Base-by-base conservation (phyloP, 768 basidiomycete species). In the Leucogyrophana mollusca region DNA sequence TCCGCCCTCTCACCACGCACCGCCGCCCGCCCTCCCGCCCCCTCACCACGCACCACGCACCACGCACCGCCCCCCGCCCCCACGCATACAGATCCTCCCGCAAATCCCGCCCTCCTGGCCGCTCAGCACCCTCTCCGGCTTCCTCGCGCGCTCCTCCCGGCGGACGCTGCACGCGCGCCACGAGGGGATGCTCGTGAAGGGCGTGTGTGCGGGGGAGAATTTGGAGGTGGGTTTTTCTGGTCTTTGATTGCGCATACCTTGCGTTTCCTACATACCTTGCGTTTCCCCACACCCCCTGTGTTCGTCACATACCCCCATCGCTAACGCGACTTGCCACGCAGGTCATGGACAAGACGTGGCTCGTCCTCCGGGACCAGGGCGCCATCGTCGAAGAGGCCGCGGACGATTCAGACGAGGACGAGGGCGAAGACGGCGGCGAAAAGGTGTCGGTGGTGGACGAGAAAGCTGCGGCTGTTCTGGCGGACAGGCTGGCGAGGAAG, bases 81-180 rank as follows among this genome's bases (percentile, higher is more conserved):
- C n/a, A n/a, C n/a, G n/a, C n/a, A 30, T 44, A n/a, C 52, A 88
- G 83, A 76, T 85, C 48, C 72, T 90, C 48, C 65, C 80, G 38
- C 60, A 81, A 27, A 71, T 94, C 7, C 92, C 93, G 4, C 60
- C 78, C 41, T 71, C 79, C 21, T 95, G 93, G 92, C 79, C 91
- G 1, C 67, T 94, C 11, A 72, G 75, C 16, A 66, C 78, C 9
- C 73, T 94, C 48, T 81, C 89, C 0, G 79, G 84, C 4, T 94
- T 95, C 72, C 71, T 95, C 21, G 68, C 81, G 4, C 83, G 90
- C 13, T 90, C 90, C 3, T 79, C 93, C 48, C 79, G 90, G 18
- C 75, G 88, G 52, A 80, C 82, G 8, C 66, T 91, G 18, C 92
- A 95, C 57, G 68, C 74, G 10, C 66, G 70, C 17, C 82, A 85